phyloP scores from a whole-genome alignment of 768 basidiomycete species.

The Agaricus subrufescens region DNA sequence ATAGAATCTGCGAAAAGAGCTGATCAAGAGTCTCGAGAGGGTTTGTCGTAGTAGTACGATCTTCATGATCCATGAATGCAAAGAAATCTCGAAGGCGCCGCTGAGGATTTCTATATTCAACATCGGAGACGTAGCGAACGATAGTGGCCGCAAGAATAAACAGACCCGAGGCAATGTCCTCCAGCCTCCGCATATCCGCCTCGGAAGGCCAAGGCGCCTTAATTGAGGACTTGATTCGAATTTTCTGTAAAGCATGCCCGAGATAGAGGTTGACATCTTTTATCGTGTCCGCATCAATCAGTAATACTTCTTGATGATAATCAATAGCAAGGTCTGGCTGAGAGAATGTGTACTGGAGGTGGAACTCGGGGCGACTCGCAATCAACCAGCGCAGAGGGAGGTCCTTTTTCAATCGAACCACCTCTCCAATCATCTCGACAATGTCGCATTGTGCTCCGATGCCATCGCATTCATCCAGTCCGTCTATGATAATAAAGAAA shows the following conservation, averaged over 20 bases:
- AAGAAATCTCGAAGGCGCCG: not conserved
- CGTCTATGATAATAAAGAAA: too few relatives aligned
- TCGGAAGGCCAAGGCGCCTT: not conserved
- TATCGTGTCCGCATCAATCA: not conserved
- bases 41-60: not conserved
- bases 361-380: not conserved
- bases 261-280: not conserved
- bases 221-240: not conserved
- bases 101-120: not conserved
- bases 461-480: too few relatives aligned
- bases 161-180: not conserved
- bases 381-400: slow-evolving; percentile 3
- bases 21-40: not conserved
- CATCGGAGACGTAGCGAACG: slow-evolving; percentile 6
- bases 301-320: not conserved
- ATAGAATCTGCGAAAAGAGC: too few relatives aligned
- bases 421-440: not conserved
- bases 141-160: slow-evolving; percentile 1
- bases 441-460: too few relatives aligned
- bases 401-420: not conserved
- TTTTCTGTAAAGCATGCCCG: not conserved
- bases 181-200: not conserved
- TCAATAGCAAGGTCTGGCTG: not conserved
- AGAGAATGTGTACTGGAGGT: not conserved
- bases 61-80: not conserved